phyloP scores from a whole-genome alignment of 1,139 yeast species.

The Entelexis paramagnoliae region DNA sequence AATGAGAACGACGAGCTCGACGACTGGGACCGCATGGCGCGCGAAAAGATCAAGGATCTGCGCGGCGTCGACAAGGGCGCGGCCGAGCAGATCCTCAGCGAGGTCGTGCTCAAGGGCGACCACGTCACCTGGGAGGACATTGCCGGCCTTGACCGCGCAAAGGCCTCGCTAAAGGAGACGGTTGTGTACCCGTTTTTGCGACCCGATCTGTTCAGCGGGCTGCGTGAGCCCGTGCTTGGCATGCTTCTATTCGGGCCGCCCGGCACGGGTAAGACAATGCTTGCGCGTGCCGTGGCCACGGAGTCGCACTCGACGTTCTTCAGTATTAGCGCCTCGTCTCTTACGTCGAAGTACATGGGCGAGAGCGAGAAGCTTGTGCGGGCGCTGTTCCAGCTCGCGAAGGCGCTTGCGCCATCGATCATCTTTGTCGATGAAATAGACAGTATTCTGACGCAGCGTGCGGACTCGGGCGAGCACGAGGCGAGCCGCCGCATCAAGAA shows the following conservation, averaged over 20 bases:
- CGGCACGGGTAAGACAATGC: conserved; percentile 96
- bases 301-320: conserved; percentile 92
- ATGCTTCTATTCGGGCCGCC: conserved; percentile 97
- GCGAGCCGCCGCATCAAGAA: conserved; percentile 85
- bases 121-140: conserved; percentile 96
- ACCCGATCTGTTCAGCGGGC: conserved; percentile 84
- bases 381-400: conserved; percentile 78
- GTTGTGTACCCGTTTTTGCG: conserved; percentile 92
- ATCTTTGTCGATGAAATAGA: conserved; percentile 96
- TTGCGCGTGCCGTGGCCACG: conserved; percentile 95
- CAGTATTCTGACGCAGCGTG: conserved; percentile 72
- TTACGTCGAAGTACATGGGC: conserved; percentile 79
- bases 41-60: conserved; percentile 30
- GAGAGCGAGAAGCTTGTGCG: conserved; percentile 90
- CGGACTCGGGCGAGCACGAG: conserved; percentile 80
- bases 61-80: conserved; percentile 50
- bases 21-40: conserved; percentile 25
- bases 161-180: conserved; percentile 82
- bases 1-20: conserved; percentile 17
- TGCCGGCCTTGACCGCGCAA: conserved; percentile 87
- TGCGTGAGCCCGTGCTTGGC: conserved; percentile 93
- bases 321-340: conserved; percentile 81
- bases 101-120: conserved; percentile 88
- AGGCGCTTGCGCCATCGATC: conserved; percentile 80
- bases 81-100: conserved; percentile 78